Conservation (phyloP, 2,329 filamentous ascomycete genomes). For the Sarocladium oryzae region DNA sequence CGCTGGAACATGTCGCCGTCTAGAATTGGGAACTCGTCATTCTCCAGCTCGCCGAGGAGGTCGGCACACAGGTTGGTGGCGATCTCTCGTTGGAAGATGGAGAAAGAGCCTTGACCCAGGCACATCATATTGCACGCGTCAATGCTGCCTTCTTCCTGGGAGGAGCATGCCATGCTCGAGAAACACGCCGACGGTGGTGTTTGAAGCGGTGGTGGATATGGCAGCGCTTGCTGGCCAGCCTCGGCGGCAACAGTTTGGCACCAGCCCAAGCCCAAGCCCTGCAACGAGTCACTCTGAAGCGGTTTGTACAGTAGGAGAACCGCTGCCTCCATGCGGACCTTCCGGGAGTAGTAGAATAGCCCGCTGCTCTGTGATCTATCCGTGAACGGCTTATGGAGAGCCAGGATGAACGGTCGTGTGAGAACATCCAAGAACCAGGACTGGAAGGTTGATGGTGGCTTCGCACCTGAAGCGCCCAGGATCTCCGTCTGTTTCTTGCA, state of each 20-base stretch:
- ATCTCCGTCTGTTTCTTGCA: not conserved
- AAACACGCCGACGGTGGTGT: no score
- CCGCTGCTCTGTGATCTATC: constrained; percentile 28
- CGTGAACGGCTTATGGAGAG: constrained; percentile 40
- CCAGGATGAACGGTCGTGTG: constrained; percentile 21
- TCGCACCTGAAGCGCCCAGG: not conserved
- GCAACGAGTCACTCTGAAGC: no score
- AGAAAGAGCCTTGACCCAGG: constrained; percentile 11
- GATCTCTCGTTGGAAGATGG: constrained; percentile 11
- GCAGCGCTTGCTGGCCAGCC: no score
- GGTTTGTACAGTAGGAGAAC: not conserved
- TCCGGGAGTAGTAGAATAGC: constrained; percentile 38
- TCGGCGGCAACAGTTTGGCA: no score
- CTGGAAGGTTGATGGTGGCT: constrained; percentile 9
- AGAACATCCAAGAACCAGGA: constrained; percentile 13
- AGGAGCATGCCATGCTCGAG: not conserved
- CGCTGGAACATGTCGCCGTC: constrained; percentile 9
- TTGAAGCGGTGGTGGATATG: no score
- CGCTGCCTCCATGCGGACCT: constrained; percentile 27
- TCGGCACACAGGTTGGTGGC: constrained; percentile 10
- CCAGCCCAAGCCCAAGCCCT: no score
- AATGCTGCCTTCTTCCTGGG: no score
- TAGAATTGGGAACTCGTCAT: constrained; percentile 10
- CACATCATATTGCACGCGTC: constrained; percentile 8
- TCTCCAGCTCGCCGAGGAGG: constrained; percentile 11